Evolutionary conservation across 140 eudicot species (phyloP).

Genomic region (Erigeron philadelphicus): DNA sequence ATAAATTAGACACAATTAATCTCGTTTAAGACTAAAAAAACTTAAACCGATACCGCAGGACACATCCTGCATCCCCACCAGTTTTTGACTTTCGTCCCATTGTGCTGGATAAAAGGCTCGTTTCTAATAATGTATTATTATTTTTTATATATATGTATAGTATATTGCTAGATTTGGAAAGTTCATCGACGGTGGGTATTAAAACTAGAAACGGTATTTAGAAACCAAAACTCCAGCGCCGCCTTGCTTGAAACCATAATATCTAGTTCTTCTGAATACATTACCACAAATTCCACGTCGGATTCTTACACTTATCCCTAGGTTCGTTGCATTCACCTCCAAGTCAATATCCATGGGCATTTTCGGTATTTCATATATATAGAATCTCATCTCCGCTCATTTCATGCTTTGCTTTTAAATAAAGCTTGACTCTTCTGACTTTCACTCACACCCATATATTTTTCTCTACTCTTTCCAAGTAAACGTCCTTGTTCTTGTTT

Average conservation of each 20-base stretch:
- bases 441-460: not conserved
- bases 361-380: not conserved
- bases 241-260: slow-evolving; percentile 30
- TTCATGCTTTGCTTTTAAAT: slow-evolving; percentile 8
- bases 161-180: too few species aligned
- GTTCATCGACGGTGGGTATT: not conserved
- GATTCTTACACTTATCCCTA: slow-evolving; percentile 23
- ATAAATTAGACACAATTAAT: too few species aligned
- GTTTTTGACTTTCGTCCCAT: too few species aligned
- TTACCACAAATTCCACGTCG: slow-evolving; percentile 26
- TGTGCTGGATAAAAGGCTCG: too few species aligned
- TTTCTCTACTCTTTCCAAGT: too few species aligned
- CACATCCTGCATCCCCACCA: too few species aligned
- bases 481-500: too few species aligned
- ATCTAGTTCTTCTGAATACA: not conserved
- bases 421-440: slow-evolving; percentile 10
- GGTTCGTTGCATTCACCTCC: slow-evolving; percentile 20
- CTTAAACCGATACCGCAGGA: too few species aligned
- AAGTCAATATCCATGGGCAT: slow-evolving; percentile 20
- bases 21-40: too few species aligned
- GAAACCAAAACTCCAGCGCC: slow-evolving; percentile 20
- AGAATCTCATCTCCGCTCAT: slow-evolving; percentile 14
- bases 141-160: too few species aligned
- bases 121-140: too few species aligned
- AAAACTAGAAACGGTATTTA: slow-evolving; percentile 10